These are phyloP conservation scores for Russula sp. DNA, from an alignment of 768 basidiomycete species.

Conservation along the genomic window DNA sequence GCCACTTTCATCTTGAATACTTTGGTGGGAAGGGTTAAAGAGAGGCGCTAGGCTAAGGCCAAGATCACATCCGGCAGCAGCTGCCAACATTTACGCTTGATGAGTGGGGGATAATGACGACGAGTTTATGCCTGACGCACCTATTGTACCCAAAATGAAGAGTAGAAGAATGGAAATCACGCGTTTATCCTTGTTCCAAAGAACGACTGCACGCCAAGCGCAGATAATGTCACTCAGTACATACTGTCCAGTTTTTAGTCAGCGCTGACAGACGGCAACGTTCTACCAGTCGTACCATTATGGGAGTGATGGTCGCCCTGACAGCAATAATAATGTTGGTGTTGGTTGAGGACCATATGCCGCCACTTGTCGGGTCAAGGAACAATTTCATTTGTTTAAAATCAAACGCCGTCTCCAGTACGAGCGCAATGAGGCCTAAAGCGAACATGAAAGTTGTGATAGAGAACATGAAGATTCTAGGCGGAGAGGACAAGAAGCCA, in stretches of 20 bases:
- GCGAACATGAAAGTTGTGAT: slow-evolving; percentile 24
- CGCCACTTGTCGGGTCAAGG: slow-evolving; percentile 12
- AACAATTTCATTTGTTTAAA: slow-evolving; percentile 16
- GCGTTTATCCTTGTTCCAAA: slow-evolving; percentile 21
- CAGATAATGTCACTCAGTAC: slow-evolving; percentile 23
- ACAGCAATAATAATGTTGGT: slow-evolving; percentile 11
- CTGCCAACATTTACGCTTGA: neutral
- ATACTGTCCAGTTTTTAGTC: slow-evolving; percentile 4
- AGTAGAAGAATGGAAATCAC: slow-evolving; percentile 22
- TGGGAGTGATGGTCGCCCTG: slow-evolving; percentile 7
- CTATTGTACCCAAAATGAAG: slow-evolving; percentile 13
- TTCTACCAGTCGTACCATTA: slow-evolving; percentile 8
- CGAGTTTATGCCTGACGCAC: neutral
- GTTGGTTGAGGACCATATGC: slow-evolving; percentile 7
- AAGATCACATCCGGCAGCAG: slow-evolving; percentile 15
- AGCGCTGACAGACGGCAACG: neutral
- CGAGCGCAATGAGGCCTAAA: slow-evolving; percentile 17
- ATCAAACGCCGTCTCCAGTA: slow-evolving; percentile 13
- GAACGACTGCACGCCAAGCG: slow-evolving; percentile 24
- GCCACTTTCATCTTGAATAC: slow-evolving; percentile 6
- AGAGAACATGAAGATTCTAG: slow-evolving; percentile 21
- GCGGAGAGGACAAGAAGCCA: slow-evolving; percentile 17
- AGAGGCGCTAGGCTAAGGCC: slow-evolving; percentile 10
- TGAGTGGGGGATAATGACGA: neutral
- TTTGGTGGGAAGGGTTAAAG: slow-evolving; percentile 12